Evolutionary conservation across 352 stramenopile genomes (phyloP), one percentile per base, ranked within the genome.

Genomic region (Globisporangium camurandrum): DNA sequence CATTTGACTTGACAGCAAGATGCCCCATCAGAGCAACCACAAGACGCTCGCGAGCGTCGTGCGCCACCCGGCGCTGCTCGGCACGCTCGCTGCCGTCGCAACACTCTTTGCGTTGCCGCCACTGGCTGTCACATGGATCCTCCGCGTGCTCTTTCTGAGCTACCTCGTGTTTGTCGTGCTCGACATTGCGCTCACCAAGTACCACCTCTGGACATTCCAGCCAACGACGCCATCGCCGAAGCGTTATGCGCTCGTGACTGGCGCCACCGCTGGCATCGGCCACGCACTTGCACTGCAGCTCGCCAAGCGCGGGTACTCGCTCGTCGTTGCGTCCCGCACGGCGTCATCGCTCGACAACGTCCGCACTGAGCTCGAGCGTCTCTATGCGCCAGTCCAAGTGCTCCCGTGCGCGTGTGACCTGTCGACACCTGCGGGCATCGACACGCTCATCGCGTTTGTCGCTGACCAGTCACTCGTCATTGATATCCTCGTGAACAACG

Each of bases 401-500:
- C 42, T 81, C 9, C 65, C 79, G 39, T 88, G 77, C 53, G 63
- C 49, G 8, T 85, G 69, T 42, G 77, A 91, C 51, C 44, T 93
- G 44, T 51, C 64, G 11, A 87, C 67, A 2, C 31, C 56, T 2
- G 51, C 66, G 2, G 80, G 81, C 9, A 69, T 88, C 19, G 39
- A 70, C 27, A 77, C 62, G 46, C 62, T 93, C 14, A 43, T 86
- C 8, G 51, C 65, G n/a, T 79, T 79, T 36, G 55, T 91, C 9
- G 51, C 64, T 23, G 56, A 78, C 33, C 75, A 85, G 46, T 59
- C 85, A 24, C 46, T 88, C 17, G 51, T 85, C 19, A 61, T 95
- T 41, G 84, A 95, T 42, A 84, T 96, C 34, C 69, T 96, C 6
- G 60, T 96, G 33, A 95, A 95, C 62, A 93, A 91, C 48, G 84